Conservation (phyloP, 306 rosid species). For the Sicyos baderoa region DNA sequence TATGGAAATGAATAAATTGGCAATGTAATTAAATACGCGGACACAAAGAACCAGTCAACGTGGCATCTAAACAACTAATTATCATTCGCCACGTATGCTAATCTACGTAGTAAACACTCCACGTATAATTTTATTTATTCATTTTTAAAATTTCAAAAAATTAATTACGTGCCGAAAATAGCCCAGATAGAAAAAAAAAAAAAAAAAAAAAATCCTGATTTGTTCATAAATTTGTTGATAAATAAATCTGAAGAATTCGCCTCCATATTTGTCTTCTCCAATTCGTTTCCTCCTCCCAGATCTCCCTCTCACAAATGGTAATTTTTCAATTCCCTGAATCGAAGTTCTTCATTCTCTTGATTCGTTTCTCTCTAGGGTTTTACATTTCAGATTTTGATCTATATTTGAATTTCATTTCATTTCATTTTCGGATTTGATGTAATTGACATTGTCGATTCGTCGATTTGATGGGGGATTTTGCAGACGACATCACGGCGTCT, state of each 20-base stretch:
- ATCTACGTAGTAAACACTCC: neutral
- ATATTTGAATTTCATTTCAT: neutral
- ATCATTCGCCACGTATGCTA: neutral
- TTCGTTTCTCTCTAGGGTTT: neutral
- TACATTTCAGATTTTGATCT: neutral
- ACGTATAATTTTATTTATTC: neutral
- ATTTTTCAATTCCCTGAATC: too few species aligned
- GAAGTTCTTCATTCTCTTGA: neutral
- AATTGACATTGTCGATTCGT: neutral
- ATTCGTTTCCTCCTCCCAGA: neutral
- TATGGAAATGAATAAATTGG: too few species aligned
- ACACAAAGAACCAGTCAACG: neutral
- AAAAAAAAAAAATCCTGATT: neutral
- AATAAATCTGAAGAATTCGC: neutral
- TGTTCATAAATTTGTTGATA: neutral
- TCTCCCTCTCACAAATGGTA: constrained; percentile 14
- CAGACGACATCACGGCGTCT: constrained; percentile 95
- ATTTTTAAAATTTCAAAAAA: neutral
- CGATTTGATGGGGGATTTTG: constrained; percentile 12
- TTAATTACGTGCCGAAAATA: neutral
- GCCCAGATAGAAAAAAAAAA: neutral
- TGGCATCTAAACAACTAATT: neutral
- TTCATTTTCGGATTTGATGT: neutral
- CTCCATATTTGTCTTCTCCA: neutral
- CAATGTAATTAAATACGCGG: neutral